Evolutionary conservation across 148 eudicot genomes (phyloP), one percentile per base, ranked within the genome.

Genomic region (Rhododendron vialii): DNA sequence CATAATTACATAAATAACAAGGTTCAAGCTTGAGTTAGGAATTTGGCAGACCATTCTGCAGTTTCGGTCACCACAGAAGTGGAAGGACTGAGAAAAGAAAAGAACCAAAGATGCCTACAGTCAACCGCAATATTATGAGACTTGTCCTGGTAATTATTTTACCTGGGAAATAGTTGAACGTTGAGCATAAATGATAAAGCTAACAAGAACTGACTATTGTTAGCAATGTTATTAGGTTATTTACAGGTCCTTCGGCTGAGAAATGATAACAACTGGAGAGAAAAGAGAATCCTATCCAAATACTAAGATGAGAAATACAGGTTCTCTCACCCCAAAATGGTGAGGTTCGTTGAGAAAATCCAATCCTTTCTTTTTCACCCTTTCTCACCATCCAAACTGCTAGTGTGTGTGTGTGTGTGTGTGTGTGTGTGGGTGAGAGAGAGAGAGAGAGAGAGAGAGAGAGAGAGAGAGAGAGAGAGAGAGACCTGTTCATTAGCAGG

Each of bases 401-500:
- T 26, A 5, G 0, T 59, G 57, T 50, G 55, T 50, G 55, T 50
- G 14, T 10, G 57, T 1, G 57, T 51, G 57, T 11, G 55, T 11
- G 55, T 11, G n/a, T n/a, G n/a, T n/a, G n/a, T n/a, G n/a, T n/a
- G n/a, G n/a, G n/a, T 30, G 53, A 50, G 53, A 9, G 53, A 15
- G 65, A 59, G n/a, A 59, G 74, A 9, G 55, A 12, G 55, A 2
- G 55, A 17, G 67, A 61, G n/a, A 61, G 74, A n/a, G 74, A 2
- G 30, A 35, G 43, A 13, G 24, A 4, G 78, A 74, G 78, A 74
- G 78, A 74, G 78, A 74, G 24, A 73, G 77, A 86, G 83, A 88
- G 84, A 88, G 75, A 94, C 98, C 98, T 91, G 90, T 87, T 84
- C 87, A 91, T 81, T 82, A 90, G 90, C 94, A 90, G 88, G 92